Evolutionary conservation across 2,329 filamentous ascomycete genomes (phyloP).

Genomic region (Sordariomycetes sp.): DNA sequence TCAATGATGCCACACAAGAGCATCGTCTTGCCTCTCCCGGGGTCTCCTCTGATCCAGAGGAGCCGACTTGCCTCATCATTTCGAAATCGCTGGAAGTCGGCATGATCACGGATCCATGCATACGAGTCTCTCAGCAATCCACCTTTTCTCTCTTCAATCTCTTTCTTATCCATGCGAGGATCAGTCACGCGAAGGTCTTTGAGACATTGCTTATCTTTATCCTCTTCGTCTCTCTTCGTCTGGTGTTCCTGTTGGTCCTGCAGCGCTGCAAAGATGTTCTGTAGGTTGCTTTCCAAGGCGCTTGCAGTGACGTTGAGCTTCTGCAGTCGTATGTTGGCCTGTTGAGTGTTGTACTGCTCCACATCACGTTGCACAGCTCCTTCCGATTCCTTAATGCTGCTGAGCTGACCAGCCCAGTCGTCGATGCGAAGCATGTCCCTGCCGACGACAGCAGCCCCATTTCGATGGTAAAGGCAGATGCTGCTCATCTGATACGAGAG

Average conservation of each 20-base stretch:
- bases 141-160: constrained; percentile 18
- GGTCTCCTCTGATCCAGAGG: constrained; percentile 28
- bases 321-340: constrained; percentile 3
- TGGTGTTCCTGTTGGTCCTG: neutral
- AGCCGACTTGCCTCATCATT: constrained; percentile 10
- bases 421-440: constrained; percentile 19
- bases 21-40: constrained; percentile 36
- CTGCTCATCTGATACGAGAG: constrained; percentile 31
- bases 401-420: constrained; percentile 21
- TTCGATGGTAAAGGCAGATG: constrained; percentile 22
- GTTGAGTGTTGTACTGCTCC: constrained; percentile 8
- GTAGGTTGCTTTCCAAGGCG: no score
- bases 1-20: constrained; percentile 20
- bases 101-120: constrained; percentile 20
- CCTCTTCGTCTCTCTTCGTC: neutral
- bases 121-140: constrained; percentile 20
- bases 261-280: neutral
- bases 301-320: constrained; percentile 1
- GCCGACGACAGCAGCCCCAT: constrained; percentile 15
- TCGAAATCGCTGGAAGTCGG: constrained; percentile 11
- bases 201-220: constrained; percentile 2
- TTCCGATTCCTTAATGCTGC: constrained; percentile 16
- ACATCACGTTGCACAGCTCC: constrained; percentile 5
- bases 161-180: constrained; percentile 3
- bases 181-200: constrained; percentile 2